Conservation (phyloP, 2,329 filamentous ascomycete genomes). For the Neonectria faginata region DNA sequence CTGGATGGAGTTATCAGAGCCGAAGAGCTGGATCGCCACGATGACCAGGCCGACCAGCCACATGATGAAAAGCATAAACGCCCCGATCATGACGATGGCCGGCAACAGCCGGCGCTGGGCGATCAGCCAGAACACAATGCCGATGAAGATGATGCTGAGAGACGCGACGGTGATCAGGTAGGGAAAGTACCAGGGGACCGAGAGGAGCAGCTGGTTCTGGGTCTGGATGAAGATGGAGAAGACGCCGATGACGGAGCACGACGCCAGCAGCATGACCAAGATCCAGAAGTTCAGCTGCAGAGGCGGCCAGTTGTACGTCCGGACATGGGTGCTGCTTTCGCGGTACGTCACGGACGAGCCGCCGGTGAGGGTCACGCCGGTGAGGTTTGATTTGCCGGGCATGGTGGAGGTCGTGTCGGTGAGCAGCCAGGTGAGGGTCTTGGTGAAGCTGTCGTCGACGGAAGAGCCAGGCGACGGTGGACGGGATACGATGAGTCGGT, state of each 20-base stretch:
- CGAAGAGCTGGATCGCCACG: slow-evolving; percentile 72
- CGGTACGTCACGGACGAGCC: slow-evolving; percentile 58
- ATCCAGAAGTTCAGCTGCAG: slow-evolving; percentile 76
- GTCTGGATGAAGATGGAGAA: slow-evolving; percentile 70
- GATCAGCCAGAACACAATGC: slow-evolving; percentile 72
- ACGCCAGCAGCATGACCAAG: slow-evolving; percentile 71
- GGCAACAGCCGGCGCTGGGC: slow-evolving; percentile 70
- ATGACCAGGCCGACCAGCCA: slow-evolving; percentile 75
- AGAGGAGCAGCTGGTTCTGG: slow-evolving; percentile 66
- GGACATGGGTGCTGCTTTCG: slow-evolving; percentile 58
- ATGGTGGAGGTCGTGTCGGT: slow-evolving; percentile 34
- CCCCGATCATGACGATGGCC: slow-evolving; percentile 71
- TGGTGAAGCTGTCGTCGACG: slow-evolving; percentile 8
- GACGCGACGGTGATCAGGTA: slow-evolving; percentile 71
- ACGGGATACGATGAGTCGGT: neutral
- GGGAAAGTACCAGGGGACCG: slow-evolving; percentile 75
- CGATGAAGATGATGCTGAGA: slow-evolving; percentile 75
- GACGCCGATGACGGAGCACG: slow-evolving; percentile 70
- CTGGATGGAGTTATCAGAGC: slow-evolving; percentile 68
- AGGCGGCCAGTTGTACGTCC: slow-evolving; percentile 77
- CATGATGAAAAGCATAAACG: slow-evolving; percentile 74
- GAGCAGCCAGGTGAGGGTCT: neutral
- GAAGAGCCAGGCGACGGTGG: neutral
- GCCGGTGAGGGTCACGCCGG: slow-evolving; percentile 42
- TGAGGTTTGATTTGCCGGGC: slow-evolving; percentile 45